Percentiles rank a stretch among this genome's conserved stretches.
These are phyloP conservation scores for Hypomontagnella submonticulosa DNA, from an alignment of 495 filamentous ascomycete species.

Conservation along the genomic window DNA sequence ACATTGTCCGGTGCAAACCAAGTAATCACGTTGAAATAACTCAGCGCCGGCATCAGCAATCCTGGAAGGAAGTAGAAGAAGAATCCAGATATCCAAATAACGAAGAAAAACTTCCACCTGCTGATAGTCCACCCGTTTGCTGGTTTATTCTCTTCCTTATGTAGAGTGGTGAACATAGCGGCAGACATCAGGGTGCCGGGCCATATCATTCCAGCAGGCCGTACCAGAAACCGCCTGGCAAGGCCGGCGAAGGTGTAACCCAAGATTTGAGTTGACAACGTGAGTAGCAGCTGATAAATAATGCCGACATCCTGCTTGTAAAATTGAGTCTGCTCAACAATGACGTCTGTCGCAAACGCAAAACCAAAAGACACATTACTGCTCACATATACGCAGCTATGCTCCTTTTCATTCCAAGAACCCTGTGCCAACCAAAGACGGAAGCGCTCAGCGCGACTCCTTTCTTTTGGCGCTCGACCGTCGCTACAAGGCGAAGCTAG, in stretches of 20 bases:
- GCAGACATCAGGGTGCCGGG: conserved; percentile 88
- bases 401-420: conserved; percentile 87
- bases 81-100: conserved; percentile 72
- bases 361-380: conserved; percentile 94
- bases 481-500: conserved; percentile 2
- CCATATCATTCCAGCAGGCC: conserved; percentile 92
- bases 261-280: conserved; percentile 84
- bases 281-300: conserved; percentile 81
- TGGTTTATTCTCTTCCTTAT: conserved; percentile 80
- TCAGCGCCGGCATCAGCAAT: conserved; percentile 84
- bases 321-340: conserved; percentile 87
- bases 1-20: conserved; percentile 88
- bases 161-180: conserved; percentile 85
- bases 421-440: conserved; percentile 83
- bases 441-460: conserved; percentile 53
- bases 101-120: conserved; percentile 83
- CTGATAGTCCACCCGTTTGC: conserved; percentile 88
- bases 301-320: conserved; percentile 81
- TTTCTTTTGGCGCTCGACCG: conserved; percentile 40
- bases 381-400: conserved; percentile 86
- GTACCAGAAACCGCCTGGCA: conserved; percentile 79
- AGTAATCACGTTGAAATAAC: conserved; percentile 89
- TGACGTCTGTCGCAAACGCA: conserved; percentile 85
- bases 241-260: conserved; percentile 87
- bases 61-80: conserved; percentile 89